These are phyloP conservation scores for Nephelium lappaceum DNA, from an alignment of 345 rosid species.

Conservation along the genomic window DNA sequence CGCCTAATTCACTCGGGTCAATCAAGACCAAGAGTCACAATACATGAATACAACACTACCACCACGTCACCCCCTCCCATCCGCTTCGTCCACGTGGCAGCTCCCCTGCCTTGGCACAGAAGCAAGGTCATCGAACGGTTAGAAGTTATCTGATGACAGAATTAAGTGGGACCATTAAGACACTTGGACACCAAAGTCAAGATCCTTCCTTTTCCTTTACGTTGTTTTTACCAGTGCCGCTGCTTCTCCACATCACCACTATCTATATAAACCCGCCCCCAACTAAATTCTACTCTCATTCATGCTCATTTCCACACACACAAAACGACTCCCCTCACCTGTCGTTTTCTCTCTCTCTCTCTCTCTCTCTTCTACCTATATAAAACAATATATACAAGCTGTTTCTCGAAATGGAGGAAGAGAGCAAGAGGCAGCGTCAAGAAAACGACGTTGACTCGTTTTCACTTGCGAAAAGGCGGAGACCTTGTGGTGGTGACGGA, in stretches of 20 bases:
- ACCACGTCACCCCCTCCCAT: not conserved
- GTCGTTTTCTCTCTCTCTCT: not conserved
- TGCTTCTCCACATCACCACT: no score
- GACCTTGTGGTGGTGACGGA: conserved; percentile 18
- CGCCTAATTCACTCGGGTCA: not conserved
- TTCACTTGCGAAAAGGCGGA: conserved; percentile 22
- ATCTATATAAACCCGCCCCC: not conserved
- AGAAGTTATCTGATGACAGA: no score
- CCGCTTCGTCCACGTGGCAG: not conserved
- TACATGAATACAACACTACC: not conserved
- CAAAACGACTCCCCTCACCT: not conserved
- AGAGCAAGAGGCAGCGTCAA: conserved; percentile 23
- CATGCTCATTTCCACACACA: not conserved
- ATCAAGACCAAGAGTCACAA: no score
- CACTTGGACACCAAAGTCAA: no score
- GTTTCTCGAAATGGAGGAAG: conserved; percentile 33
- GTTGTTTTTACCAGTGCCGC: no score
- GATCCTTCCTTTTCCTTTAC: no score
- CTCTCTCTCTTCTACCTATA: not conserved
- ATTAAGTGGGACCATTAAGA: no score
- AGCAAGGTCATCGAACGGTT: not conserved
- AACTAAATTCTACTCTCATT: not conserved
- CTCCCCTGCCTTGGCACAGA: not conserved
- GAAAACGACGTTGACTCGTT: not conserved
- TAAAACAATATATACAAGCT: not conserved